Percentiles rank a stretch among this genome's conserved stretches.
Conservation (phyloP, 805 yeast genomes). For the Candida schatavii region DNA sequence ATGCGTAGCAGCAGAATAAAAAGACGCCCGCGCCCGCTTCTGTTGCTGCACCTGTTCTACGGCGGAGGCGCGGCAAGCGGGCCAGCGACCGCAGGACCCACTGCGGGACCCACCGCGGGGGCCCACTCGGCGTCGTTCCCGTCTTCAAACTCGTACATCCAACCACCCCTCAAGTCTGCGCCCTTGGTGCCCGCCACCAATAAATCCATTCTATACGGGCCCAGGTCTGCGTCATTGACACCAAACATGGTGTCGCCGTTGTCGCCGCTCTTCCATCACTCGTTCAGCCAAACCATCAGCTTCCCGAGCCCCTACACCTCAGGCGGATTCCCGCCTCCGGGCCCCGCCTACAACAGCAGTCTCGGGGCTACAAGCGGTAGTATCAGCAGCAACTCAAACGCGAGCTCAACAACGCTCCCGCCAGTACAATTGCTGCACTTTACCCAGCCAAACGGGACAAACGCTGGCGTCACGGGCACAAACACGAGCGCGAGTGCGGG, state of each 20-base stretch:
- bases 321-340: background rate
- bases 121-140: background rate
- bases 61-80: conserved; percentile 12
- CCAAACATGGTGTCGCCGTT: conserved; percentile 36
- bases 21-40: conserved; percentile 38
- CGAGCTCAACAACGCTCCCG: conserved; percentile 8
- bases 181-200: conserved; percentile 8
- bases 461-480: conserved; percentile 4
- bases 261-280: conserved; percentile 39
- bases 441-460: conserved; percentile 9
- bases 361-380: no score
- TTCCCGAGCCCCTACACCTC: background rate
- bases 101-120: no score
- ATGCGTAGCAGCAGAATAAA: conserved; percentile 25
- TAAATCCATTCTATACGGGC: conserved; percentile 14
- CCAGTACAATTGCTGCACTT: conserved; percentile 5
- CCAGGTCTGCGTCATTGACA: conserved; percentile 22
- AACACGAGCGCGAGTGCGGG: background rate
- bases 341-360: background rate
- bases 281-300: conserved; percentile 23
- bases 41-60: conserved; percentile 31
- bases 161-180: conserved; percentile 3
- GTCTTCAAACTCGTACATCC: background rate
- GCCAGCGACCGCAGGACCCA: background rate
- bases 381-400: conserved; percentile 1